Evolutionary conservation across 116 monocot genomes (phyloP).

Genomic region (Thalassia testudinum): DNA sequence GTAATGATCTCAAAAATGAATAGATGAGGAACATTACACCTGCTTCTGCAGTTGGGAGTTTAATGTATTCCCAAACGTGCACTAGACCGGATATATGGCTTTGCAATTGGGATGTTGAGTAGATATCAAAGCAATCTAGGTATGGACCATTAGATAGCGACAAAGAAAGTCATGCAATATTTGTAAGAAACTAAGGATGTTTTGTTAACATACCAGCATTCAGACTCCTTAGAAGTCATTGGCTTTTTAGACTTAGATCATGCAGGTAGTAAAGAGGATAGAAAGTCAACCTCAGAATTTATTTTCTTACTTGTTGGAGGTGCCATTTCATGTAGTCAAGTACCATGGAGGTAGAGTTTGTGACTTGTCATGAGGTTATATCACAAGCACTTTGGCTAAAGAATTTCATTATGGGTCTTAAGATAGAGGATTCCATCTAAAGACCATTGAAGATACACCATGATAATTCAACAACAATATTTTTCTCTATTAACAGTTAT

Average conservation of each 20-base stretch:
- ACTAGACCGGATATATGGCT: neutral
- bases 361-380: neutral
- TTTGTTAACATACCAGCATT: neutral
- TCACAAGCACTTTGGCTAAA: conserved; percentile 1
- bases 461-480: neutral
- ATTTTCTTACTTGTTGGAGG: neutral
- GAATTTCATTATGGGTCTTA: neutral
- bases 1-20: neutral
- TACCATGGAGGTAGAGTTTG: neutral
- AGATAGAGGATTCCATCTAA: too few relatives aligned
- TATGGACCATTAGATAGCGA: neutral
- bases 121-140: neutral
- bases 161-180: neutral
- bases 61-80: conserved; percentile 4
- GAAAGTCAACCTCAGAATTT: neutral
- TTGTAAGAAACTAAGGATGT: neutral
- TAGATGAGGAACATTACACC: conserved; percentile 3
- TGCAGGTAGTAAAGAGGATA: neutral
- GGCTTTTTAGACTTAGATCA: neutral
- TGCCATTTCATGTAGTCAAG: conserved; percentile 3
- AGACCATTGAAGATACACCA: conserved; percentile 1
- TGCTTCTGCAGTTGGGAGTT: neutral
- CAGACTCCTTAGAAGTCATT: conserved; percentile 2
- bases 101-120: neutral
- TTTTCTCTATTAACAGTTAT: conserved; percentile 4